Evolutionary conservation across 2,329 filamentous ascomycete species (phyloP).

Genomic region (Colletotrichum tropicale): DNA sequence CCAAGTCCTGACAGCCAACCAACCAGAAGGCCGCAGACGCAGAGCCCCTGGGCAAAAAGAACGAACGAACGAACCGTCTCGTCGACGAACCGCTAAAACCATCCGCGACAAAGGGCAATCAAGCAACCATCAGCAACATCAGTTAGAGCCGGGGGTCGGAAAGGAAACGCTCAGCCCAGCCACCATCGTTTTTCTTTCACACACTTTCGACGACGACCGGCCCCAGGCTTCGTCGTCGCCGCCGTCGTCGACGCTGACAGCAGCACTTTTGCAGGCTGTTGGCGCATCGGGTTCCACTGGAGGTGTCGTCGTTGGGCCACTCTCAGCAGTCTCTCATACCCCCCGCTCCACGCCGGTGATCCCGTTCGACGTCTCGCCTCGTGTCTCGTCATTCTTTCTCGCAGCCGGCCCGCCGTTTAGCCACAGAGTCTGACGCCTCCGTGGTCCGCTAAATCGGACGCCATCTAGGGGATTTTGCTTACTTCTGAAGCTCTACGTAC

Average conservation of each 20-base stretch:
- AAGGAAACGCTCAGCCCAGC: neutral
- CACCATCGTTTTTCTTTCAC: neutral
- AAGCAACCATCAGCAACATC: neutral
- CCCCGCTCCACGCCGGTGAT: neutral
- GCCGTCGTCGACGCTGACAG: neutral
- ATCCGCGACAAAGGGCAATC: neutral
- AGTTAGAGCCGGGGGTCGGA: neutral
- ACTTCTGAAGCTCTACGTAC: neutral
- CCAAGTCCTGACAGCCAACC: neutral
- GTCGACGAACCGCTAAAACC: neutral
- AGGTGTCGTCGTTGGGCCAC: neutral
- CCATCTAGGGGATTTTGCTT: neutral
- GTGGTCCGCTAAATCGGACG: neutral
- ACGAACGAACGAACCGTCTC: neutral
- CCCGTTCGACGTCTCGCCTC: neutral
- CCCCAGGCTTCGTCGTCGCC: neutral
- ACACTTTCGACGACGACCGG: neutral
- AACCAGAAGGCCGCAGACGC: neutral
- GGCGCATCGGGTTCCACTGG: neutral
- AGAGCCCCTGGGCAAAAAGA: neutral
- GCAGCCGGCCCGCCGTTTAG: constrained; percentile 1
- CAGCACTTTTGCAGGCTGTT: neutral
- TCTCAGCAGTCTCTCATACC: neutral
- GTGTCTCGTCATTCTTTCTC: constrained; percentile 2
- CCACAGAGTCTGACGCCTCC: neutral